Evolutionary conservation across 495 filamentous ascomycete species (phyloP).

Genomic region (Penicillium verhagenii): DNA sequence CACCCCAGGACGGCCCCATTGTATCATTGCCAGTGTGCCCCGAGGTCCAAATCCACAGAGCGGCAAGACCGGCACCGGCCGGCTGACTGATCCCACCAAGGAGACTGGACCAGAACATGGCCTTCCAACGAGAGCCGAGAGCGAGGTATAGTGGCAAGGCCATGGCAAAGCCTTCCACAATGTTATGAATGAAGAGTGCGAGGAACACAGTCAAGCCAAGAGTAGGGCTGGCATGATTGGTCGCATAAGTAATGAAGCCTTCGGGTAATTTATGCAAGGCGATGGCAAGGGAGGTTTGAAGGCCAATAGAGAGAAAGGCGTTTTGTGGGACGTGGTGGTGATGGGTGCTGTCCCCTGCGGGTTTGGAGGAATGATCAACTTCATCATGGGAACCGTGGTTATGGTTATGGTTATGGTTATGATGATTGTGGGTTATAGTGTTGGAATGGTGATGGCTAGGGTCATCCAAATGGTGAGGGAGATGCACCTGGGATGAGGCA

Average conservation of each 20-base stretch:
- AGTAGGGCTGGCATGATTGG: slow-evolving; percentile 87
- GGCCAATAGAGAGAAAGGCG: slow-evolving; percentile 85
- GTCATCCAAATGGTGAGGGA: slow-evolving; percentile 1
- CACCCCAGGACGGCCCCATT: slow-evolving; percentile 59
- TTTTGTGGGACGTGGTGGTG: slow-evolving; percentile 98
- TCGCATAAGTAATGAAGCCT: slow-evolving; percentile 97
- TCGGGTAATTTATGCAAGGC: slow-evolving; percentile 96
- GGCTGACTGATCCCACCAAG: slow-evolving; percentile 88
- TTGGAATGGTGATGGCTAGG: background rate
- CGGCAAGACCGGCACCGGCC: slow-evolving; percentile 78
- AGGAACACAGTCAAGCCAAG: slow-evolving; percentile 91
- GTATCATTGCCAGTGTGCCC: slow-evolving; percentile 44
- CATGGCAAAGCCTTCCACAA: slow-evolving; percentile 94
- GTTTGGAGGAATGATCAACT: slow-evolving; percentile 18
- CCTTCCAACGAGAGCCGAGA: slow-evolving; percentile 67
- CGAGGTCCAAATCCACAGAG: slow-evolving; percentile 72
- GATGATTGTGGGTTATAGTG: slow-evolving; percentile 5
- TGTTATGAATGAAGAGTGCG: slow-evolving; percentile 96
- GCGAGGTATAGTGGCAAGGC: slow-evolving; percentile 89
- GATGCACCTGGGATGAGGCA: slow-evolving; percentile 13
- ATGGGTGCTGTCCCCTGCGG: slow-evolving; percentile 53
- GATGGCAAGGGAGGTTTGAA: slow-evolving; percentile 92
- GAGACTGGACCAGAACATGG: slow-evolving; percentile 80
- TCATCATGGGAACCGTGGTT: slow-evolving; percentile 6
- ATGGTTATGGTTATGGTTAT: slow-evolving; percentile 1